Conservation (phyloP, 495 filamentous ascomycete species). For the Podospora tetraspora region DNA sequence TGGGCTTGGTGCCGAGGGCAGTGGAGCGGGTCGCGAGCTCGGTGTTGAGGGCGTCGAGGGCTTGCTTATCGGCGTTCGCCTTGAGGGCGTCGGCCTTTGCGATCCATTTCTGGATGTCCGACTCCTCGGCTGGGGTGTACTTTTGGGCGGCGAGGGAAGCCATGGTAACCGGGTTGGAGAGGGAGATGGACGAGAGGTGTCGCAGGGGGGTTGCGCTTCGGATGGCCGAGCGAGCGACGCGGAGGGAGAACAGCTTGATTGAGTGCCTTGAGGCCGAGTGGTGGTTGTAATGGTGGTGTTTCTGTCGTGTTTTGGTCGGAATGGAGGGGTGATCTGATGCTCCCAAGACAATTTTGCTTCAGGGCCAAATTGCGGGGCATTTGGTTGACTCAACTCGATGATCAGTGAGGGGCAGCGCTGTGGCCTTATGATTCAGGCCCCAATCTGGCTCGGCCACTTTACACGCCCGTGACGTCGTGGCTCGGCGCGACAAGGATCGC, state of each 20-base stretch:
- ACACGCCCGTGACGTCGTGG: constrained; percentile 29
- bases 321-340: constrained; percentile 6
- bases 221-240: constrained; percentile 39
- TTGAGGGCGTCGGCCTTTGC: constrained; percentile 65
- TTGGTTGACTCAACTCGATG: constrained; percentile 7
- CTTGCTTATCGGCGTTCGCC: constrained; percentile 52
- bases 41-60: constrained; percentile 71
- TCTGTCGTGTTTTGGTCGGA: constrained; percentile 1
- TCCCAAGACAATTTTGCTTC: constrained; percentile 18
- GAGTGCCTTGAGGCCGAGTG: constrained; percentile 17
- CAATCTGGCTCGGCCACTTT: neutral
- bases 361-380: constrained; percentile 13
- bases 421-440: neutral
- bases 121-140: constrained; percentile 71
- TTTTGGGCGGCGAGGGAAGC: constrained; percentile 61
- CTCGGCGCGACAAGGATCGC: constrained; percentile 9
- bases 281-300: neutral
- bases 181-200: constrained; percentile 17
- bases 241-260: constrained; percentile 46
- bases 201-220: constrained; percentile 37
- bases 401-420: constrained; percentile 2
- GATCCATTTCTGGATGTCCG: constrained; percentile 85
- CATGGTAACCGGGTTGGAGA: constrained; percentile 37
- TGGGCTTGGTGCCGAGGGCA: constrained; percentile 83
- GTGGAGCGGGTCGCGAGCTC: constrained; percentile 87